Evolutionary conservation across 148 eudicot species (phyloP).

Genomic region (Rhododendron griersonianum): DNA sequence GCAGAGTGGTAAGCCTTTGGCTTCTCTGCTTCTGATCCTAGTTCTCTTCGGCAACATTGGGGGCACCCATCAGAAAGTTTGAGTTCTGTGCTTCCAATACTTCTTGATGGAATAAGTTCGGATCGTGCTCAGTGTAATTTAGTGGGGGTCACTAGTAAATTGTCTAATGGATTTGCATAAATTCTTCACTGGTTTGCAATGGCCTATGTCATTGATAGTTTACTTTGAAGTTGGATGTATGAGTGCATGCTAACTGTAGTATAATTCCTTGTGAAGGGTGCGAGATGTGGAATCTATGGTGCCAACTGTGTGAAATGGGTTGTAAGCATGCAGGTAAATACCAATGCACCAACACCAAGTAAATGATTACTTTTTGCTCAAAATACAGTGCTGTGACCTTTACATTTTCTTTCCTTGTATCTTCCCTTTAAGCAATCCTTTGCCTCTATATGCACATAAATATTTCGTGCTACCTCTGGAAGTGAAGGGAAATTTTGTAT

Average conservation of each 20-base stretch:
- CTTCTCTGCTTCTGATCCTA: neutral
- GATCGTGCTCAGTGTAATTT: neutral
- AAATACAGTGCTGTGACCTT: slow-evolving; percentile 2
- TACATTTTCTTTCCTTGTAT: neutral
- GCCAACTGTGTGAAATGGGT: slow-evolving; percentile 85
- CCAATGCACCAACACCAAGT: neutral
- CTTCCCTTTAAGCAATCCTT: neutral
- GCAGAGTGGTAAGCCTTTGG: neutral
- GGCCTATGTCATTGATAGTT: neutral
- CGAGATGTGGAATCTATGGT: slow-evolving; percentile 82
- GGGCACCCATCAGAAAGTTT: neutral
- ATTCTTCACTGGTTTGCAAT: neutral
- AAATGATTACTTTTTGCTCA: neutral
- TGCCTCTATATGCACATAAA: neutral
- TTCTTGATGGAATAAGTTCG: neutral
- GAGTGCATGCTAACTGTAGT: slow-evolving; percentile 1
- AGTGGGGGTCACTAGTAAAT: neutral
- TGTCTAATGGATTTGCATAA: neutral
- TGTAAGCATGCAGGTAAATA: slow-evolving; percentile 82
- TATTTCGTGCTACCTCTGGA: neutral
- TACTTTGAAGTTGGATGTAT: neutral
- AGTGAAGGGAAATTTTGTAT: neutral
- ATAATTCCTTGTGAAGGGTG: slow-evolving; percentile 45
- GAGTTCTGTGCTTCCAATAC: neutral
- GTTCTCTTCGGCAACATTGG: neutral